Evolutionary conservation across 2,329 filamentous ascomycete genomes (phyloP).

Genomic region (Penicillium aurantiogriseum): DNA sequence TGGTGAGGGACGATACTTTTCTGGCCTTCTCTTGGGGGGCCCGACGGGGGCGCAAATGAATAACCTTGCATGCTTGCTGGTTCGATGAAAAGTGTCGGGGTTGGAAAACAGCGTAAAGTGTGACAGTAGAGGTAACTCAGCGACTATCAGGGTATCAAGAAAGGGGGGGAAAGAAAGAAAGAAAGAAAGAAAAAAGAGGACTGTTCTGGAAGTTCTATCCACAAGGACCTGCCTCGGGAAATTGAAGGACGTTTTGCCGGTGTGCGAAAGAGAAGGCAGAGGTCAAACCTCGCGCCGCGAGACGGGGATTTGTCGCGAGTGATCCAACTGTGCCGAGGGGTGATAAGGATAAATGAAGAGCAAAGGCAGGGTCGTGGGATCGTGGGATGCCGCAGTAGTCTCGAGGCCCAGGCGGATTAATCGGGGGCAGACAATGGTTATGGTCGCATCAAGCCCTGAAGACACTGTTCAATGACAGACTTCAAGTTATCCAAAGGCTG

Average conservation of each 20-base stretch:
- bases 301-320: neutral
- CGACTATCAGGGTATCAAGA: constrained; percentile 2
- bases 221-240: constrained; percentile 20
- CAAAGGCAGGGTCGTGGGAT: neutral
- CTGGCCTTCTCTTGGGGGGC: constrained; percentile 70
- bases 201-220: constrained; percentile 4
- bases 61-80: constrained; percentile 63
- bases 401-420: neutral
- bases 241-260: neutral
- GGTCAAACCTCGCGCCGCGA: neutral
- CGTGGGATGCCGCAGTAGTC: neutral
- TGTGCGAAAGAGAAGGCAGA: neutral
- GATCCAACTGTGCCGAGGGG: neutral
- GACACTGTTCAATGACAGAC: neutral
- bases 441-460: neutral
- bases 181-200: neutral
- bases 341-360: neutral
- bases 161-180: neutral
- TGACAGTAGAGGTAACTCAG: neutral
- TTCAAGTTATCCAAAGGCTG: neutral
- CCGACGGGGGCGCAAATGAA: constrained; percentile 67
- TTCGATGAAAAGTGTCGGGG: neutral
- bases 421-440: neutral
- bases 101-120: constrained; percentile 22
- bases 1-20: constrained; percentile 64